Evolutionary conservation across 1,139 yeast species (phyloP), one percentile per base, ranked within the genome.

Genomic region (Hansenula sp.): DNA sequence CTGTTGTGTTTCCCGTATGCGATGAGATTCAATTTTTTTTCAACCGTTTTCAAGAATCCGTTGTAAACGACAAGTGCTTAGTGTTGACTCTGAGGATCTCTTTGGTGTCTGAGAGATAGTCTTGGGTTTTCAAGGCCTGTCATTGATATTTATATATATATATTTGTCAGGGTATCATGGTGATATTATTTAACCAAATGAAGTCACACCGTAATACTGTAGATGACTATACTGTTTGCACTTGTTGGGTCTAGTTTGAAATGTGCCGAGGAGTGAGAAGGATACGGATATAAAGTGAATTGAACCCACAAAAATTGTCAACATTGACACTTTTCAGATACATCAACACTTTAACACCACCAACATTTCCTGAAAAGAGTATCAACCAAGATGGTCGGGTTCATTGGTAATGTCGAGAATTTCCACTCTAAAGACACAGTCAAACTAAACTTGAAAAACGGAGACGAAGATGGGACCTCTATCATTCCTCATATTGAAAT

Each of bases 401-500:
- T 66, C 47, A 67, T 70, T 49, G 76, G 58, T 2, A 48, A 53
- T 5, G 58, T 57, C 2, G 47, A 46, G 30, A 47, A 45, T 15
- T 42, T 41, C 36, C 54, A 53, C 33, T 48, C 54, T 2, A 30
- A 58, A 3, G 52, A 63, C 8, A 62, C 76, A 0, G 71, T 74
- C n/a, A 53, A 62, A 27, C 58, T 79, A n/a, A 66, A 68, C 0
- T 52, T 74, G 41, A 70, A 64, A 41, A 52, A 58, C 16, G 50
- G 48, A 2, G 47, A 55, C 9, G 59, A 55, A 2, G 43, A 50
- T 45, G 50, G 56, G 40, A 53, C 65, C 0, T 55, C 62, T 2
- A 46, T 62, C 16, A 61, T 68, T 25, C 58, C 71, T 9, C 60
- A 72, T 24, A 54, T 63, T 32, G 63, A 71, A 33, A 66, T 81